Evolutionary conservation across 2,329 filamentous ascomycete species (phyloP), one percentile per base, ranked within the genome.

Genomic region (Stemphylium beticola): DNA sequence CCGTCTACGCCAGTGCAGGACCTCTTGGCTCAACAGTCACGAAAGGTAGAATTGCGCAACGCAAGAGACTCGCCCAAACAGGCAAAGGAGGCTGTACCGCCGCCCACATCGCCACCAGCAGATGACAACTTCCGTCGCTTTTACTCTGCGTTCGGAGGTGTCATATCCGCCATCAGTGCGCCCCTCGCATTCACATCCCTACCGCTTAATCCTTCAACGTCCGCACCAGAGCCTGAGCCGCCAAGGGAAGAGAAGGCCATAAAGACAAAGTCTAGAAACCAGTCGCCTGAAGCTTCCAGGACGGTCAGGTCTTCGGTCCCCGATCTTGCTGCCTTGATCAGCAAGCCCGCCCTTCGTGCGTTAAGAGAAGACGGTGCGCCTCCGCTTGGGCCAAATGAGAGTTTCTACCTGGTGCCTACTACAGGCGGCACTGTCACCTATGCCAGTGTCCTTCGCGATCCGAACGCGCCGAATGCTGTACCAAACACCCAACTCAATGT

Each of bases 381-480:
- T 24, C 82, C 83, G 14, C 72, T 77, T 11, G 62, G 64, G n/a
- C 65, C 65, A 8, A 74, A 74, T 36, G 74, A 76, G 55, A 74
- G 69, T 52, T 99, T 99, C 78, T 98, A 97, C 73, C 90, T 98
- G 1, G 95, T 99, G 1, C 95, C 93, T 4, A 90, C 91, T 0
- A 92, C 90, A 15, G 93, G 95, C 4, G 92, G 93, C 60, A 97
- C 92, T 2, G 89, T 93, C 56, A 95, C 92, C 0, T 99, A 98
- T 70, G 93, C 95, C 39, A 92, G 90, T 58, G 97, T 99, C 47
- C 80, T 96, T 17, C 64, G 74, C 55, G 57, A 75, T 68, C 68
- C 65, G 36, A 67, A 65, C 53, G 58, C 63, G 5, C 48, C 62
- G 36, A 53, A 60, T 49, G 79, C 80, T 55, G 78, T 69, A 2